Base-by-base conservation (phyloP, 2,329 filamentous ascomycete genomes). In the Aspergillus novofumigatus region DNA sequence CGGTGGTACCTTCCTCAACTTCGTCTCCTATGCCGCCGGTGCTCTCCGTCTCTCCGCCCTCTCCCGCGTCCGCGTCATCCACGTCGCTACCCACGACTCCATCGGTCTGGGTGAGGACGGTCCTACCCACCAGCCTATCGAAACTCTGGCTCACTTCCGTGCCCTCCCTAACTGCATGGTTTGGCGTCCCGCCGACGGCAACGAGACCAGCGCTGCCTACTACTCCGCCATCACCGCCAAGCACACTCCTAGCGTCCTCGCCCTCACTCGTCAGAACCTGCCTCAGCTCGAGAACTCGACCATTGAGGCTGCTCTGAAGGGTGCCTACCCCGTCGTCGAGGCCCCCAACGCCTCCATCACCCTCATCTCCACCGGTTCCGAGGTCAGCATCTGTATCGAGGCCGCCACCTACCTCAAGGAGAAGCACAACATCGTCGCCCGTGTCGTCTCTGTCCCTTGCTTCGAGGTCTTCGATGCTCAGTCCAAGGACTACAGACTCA, bases 101-200 rank as follows among this genome's bases (percentile, higher is more conserved):
- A 99, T 99, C 70, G 94, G 94, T 83, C 91, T 97, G 67, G 94
- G 94, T 79, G 94, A 99, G 82, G 94, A 99, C 73, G 94, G 94
- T 63, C 93, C 94, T 67, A 99, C 94, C 57, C 94, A 99, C 82
- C 94, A 99, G 85, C 94, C 94, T 77, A 96, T 99, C 69, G 94
- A 99, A 87, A 96, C 92, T 48, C 87, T 97, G 63, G 89, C 92
- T 59, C 94, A 97, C 81, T 97, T 97, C 91, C 93, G 94, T 77
- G 94, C 94, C 65, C 86, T 97, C 68, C 94, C 94, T 74, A 99
- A 99, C 88, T 90, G 89, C 84, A 96, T 97, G 91, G 93, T 97
- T 71, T 97, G 94, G 94, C 92, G 94, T 74, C 94, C 94, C 67
- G 93, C 94, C 70, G 94, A 97, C 73, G 93, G 93, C 72, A 97